Evolutionary conservation across 257 asterid genomes (phyloP).

Genomic region (Avicennia marina): DNA sequence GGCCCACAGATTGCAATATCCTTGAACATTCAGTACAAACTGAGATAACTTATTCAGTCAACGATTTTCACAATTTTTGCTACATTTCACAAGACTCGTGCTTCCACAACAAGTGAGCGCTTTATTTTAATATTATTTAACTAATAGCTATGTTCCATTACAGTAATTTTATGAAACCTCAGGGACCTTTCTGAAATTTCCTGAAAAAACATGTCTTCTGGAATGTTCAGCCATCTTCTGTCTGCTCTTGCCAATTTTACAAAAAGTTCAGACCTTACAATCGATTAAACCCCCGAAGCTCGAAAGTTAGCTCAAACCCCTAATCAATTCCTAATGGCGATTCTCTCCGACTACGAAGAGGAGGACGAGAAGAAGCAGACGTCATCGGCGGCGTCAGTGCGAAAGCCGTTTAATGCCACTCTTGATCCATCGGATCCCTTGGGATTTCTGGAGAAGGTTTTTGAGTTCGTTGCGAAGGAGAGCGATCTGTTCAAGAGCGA

Average conservation of each 20-base stretch:
- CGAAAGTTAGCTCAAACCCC: conserved; percentile 1
- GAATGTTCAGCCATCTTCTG: neutral
- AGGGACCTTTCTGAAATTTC: conserved; percentile 13
- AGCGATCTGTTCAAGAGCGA: conserved; percentile 73
- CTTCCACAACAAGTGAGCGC: too few relatives aligned
- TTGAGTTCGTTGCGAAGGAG: conserved; percentile 61
- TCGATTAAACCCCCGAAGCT: neutral
- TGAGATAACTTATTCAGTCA: too few relatives aligned
- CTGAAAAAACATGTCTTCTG: neutral
- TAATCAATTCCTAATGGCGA: conserved; percentile 31
- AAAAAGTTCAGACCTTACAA: too few relatives aligned
- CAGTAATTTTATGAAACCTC: neutral
- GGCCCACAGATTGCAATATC: too few relatives aligned
- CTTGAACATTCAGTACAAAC: too few relatives aligned
- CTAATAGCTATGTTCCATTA: too few relatives aligned
- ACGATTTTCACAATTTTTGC: too few relatives aligned
- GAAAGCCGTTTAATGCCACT: conserved; percentile 47
- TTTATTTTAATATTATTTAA: too few relatives aligned
- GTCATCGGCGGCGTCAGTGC: conserved; percentile 14
- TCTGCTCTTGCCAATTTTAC: too few relatives aligned
- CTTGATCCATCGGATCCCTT: conserved; percentile 71
- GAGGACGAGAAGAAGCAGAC: conserved; percentile 25
- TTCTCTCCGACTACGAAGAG: conserved; percentile 46
- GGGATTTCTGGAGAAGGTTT: conserved; percentile 62
- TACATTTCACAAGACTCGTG: too few relatives aligned